Base-by-base conservation (phyloP, 1,139 yeast species). In the Magnusiomyces ingens region DNA sequence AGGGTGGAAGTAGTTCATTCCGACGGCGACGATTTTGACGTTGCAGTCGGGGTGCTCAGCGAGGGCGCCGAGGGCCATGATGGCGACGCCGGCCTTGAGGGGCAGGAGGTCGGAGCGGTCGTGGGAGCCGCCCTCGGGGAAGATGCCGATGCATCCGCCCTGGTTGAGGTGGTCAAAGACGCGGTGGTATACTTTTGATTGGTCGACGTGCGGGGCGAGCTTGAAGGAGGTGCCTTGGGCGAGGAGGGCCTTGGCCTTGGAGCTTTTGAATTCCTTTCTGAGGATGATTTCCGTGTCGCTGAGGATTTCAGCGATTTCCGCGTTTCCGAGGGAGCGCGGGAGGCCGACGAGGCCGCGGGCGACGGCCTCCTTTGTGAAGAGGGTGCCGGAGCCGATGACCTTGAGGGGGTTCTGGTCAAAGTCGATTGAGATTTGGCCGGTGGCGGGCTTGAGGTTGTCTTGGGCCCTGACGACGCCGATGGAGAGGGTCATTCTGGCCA, bases 51-150 rank as follows among this genome's bases (percentile, higher is more conserved):
- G 89, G 45, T 69, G 61, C 50, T 79, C 75, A 17, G 83, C 87
- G 76, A 88, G 78, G 0, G 98, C 94, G 18, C 98, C 98, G 19
- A 93, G 73, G 0, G 98, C 98, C 98, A 93, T 93, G 52, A 93
- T 85, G 1, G 97, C 98, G 17, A 93, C 98, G 55, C 99, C 99
- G 0, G 98, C 97, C 65, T 93, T 93, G 63, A 93, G 74, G 0
- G 98, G 98, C 53, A 93, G 73, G 59, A 93, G 71, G 60, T 89
- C 95, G 0, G 98, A 84, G 58, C 98, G 77, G 67, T 93, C 99
- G 63, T 93, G 99, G 17, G 96, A 87, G 0, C 98, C 98, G 51
- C 98, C 98, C 71, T 91, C 98, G 2, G 98, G 98, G 71, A 91
- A 93, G 51, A 93, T 88, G n/a, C 98, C 99, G 41, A 93, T 74